Evolutionary conservation across 129 eudicot species (phyloP).

Genomic region (Flaveria ramosissima): DNA sequence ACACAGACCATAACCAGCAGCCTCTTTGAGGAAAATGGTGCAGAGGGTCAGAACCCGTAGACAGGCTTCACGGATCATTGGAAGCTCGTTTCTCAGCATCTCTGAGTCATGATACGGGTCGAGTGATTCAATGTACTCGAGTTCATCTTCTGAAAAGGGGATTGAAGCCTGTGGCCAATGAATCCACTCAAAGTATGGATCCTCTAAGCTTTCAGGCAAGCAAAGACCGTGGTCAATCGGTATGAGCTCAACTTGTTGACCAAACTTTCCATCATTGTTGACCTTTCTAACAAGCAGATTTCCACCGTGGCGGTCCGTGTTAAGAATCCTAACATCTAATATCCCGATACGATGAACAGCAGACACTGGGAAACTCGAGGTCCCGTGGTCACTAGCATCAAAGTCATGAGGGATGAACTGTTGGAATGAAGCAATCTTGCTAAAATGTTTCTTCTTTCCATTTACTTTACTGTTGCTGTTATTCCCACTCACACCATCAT

Average conservation of each 20-base stretch:
- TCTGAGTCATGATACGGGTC: slow-evolving; percentile 69
- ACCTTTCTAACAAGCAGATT: slow-evolving; percentile 77
- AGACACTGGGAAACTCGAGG: slow-evolving; percentile 85
- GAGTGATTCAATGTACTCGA: slow-evolving; percentile 68
- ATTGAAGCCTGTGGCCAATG: slow-evolving; percentile 99
- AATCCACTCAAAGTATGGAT: slow-evolving; percentile 97
- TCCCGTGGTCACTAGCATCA: slow-evolving; percentile 96
- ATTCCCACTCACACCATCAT: slow-evolving; percentile 63
- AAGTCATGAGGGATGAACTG: slow-evolving; percentile 83
- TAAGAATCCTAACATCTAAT: slow-evolving; percentile 79
- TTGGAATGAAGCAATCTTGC: slow-evolving; percentile 92
- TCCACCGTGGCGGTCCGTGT: slow-evolving; percentile 94
- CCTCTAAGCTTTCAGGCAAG: slow-evolving; percentile 88
- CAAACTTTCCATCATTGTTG: slow-evolving; percentile 60
- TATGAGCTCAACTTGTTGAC: slow-evolving; percentile 77
- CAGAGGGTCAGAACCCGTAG: slow-evolving; percentile 79
- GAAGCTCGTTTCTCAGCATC: slow-evolving; percentile 73
- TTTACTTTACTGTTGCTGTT: slow-evolving; percentile 36
- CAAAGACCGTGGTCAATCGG: slow-evolving; percentile 98
- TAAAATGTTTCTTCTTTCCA: slow-evolving; percentile 53
- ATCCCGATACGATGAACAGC: slow-evolving; percentile 95
- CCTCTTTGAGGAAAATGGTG: slow-evolving; percentile 84
- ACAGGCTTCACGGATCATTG: slow-evolving; percentile 92
- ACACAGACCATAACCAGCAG: slow-evolving; percentile 74
- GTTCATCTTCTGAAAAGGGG: slow-evolving; percentile 96